A percentile compares a stretch with the other conserved stretches of the same genome.
These are phyloP conservation scores for Sclerospora graminicola DNA, from an alignment of 352 stramenopile species.

Conservation along the genomic window DNA sequence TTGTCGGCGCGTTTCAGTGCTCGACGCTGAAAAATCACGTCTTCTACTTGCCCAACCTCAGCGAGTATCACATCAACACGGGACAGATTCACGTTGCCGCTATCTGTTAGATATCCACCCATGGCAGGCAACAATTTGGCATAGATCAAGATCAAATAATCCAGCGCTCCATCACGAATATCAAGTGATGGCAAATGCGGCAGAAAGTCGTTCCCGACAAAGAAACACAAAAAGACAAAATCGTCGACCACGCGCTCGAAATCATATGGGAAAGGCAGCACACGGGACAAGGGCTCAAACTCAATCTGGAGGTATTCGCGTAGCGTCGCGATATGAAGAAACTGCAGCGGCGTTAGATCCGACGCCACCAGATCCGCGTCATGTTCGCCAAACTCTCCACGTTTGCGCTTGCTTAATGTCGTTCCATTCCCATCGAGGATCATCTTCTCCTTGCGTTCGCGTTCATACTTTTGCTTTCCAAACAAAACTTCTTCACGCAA, in stretches of 20 bases:
- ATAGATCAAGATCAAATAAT: slow-evolving; percentile 98
- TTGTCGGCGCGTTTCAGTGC: slow-evolving; percentile 81
- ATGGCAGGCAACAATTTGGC: slow-evolving; percentile 72
- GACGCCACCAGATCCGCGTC: slow-evolving; percentile 62
- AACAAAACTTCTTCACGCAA: slow-evolving; percentile 92
- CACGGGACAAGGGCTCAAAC: slow-evolving; percentile 76
- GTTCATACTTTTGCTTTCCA: slow-evolving; percentile 74
- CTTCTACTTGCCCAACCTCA: slow-evolving; percentile 94
- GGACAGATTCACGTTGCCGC: slow-evolving; percentile 90
- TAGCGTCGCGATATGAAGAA: slow-evolving; percentile 89
- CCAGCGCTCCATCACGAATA: slow-evolving; percentile 96
- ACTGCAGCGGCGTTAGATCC: slow-evolving; percentile 89
- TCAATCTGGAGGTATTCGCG: slow-evolving; percentile 91
- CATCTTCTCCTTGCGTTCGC: slow-evolving; percentile 50
- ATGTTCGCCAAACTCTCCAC: slow-evolving; percentile 80
- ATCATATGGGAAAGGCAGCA: slow-evolving; percentile 91
- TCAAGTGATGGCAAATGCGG: slow-evolving; percentile 96
- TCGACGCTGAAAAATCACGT: slow-evolving; percentile 89
- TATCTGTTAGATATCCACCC: slow-evolving; percentile 94
- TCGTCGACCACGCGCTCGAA: slow-evolving; percentile 98
- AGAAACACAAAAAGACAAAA: slow-evolving; percentile 99
- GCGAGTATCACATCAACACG: slow-evolving; percentile 94
- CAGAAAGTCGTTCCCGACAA: slow-evolving; percentile 99
- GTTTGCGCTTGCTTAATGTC: slow-evolving; percentile 57
- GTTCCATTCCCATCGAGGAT: slow-evolving; percentile 69